Conservation (phyloP, 2,329 filamentous ascomycete species). For the Knufia fluminis region DNA sequence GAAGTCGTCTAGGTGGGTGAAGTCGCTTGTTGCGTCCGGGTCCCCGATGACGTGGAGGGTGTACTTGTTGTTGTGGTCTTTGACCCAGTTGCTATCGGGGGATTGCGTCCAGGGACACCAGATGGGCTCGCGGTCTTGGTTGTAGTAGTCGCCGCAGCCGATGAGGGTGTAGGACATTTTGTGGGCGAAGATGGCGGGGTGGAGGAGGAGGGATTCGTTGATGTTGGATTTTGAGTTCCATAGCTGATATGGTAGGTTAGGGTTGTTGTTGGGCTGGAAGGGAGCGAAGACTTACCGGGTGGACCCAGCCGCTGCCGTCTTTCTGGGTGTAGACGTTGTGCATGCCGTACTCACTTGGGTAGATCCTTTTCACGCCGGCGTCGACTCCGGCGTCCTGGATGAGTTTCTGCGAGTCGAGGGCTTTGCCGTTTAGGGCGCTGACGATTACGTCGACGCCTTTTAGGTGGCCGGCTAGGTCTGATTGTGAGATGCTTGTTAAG, state of each 20-base stretch:
- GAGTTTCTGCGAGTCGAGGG: constrained; percentile 15
- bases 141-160: constrained; percentile 27
- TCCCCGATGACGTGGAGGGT: constrained; percentile 23
- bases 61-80: constrained; percentile 16
- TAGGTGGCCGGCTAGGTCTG: constrained; percentile 14
- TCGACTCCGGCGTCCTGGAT: constrained; percentile 24
- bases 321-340: constrained; percentile 22
- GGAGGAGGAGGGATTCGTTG: constrained; percentile 18
- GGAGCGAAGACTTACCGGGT: constrained; percentile 15
- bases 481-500: constrained; percentile 6
- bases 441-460: constrained; percentile 22
- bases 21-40: constrained; percentile 22
- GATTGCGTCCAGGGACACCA: constrained; percentile 25
- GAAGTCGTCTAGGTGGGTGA: constrained; percentile 24
- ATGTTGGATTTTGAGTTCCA: constrained; percentile 15
- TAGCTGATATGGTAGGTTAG: constrained; percentile 3
- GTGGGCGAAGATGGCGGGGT: constrained; percentile 21
- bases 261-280: not conserved
- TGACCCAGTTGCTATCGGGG: not conserved
- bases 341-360: constrained; percentile 24
- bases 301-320: constrained; percentile 18
- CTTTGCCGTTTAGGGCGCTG: constrained; percentile 22
- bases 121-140: constrained; percentile 24
- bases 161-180: constrained; percentile 27
- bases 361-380: constrained; percentile 25